A percentile compares a stretch with the other conserved stretches of the same genome.
phyloP scores from a whole-genome alignment of 2,329 filamentous ascomycete genomes.

The Escovopsis sp. region DNA sequence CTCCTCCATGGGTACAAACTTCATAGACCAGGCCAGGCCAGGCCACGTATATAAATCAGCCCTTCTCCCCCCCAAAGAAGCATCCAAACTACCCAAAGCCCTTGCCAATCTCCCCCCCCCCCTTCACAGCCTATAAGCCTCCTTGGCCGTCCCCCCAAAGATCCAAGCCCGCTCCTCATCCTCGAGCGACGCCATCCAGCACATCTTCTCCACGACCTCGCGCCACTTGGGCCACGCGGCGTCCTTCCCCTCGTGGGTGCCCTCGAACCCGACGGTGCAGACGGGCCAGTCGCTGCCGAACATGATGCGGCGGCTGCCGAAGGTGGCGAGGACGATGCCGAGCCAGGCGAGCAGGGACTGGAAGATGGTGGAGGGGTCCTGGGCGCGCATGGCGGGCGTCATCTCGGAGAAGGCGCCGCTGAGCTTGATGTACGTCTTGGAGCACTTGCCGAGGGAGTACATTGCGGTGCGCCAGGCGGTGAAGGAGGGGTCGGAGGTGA shows the following conservation, averaged over 20 bases:
- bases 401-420: slow-evolving; percentile 77
- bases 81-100: too few relatives aligned
- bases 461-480: slow-evolving; percentile 56
- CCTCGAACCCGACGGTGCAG: slow-evolving; percentile 44
- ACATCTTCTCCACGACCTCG: slow-evolving; percentile 51
- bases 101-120: too few relatives aligned
- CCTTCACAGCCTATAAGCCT: slow-evolving; percentile 47
- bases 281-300: slow-evolving; percentile 93
- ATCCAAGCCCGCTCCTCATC: slow-evolving; percentile 50
- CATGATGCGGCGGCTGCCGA: slow-evolving; percentile 62
- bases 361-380: slow-evolving; percentile 42
- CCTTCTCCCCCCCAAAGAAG: too few relatives aligned
- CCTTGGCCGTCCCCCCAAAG: slow-evolving; percentile 57
- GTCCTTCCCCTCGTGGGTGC: slow-evolving; percentile 16
- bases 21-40: too few relatives aligned
- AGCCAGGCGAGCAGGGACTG: slow-evolving; percentile 55
- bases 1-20: too few relatives aligned
- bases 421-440: slow-evolving; percentile 76
- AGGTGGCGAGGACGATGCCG: slow-evolving; percentile 54
- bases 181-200: slow-evolving; percentile 46
- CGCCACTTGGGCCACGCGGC: slow-evolving; percentile 65
- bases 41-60: too few relatives aligned
- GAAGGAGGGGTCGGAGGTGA: slow-evolving; percentile 42
- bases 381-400: slow-evolving; percentile 35
- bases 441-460: slow-evolving; percentile 48